Base-by-base conservation (phyloP, 139 green algal species). In the Desmodesmus armatus region DNA sequence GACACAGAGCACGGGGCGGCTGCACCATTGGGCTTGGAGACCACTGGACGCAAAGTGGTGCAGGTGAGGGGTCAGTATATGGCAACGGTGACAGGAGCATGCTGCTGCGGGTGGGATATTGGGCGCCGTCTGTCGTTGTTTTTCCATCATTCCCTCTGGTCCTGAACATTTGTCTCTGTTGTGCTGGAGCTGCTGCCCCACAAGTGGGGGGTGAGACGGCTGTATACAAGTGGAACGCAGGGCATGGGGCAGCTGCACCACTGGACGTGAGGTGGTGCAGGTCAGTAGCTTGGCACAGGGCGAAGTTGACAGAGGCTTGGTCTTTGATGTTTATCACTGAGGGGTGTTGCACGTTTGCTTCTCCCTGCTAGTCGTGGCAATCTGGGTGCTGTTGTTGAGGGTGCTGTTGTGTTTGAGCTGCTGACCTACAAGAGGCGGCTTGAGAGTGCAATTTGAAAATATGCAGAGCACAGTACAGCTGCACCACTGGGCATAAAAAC, bases 181-280 rank as follows among this genome's bases (percentile, higher is more conserved):
- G 90, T 97, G 76, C 66, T 97, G 33, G 95, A 98, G 89, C 81
- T 97, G 83, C 87, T 98, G 89, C 93, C 95, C 0, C 96, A 96
- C 91, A 97, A 97, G 78, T 98, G 94, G 93, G 89, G 87, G 53
- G 89, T 96, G 43, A 90, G 71, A 55, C 76, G 91, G 69, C 74
- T 97, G 31, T 97, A 97, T 82, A 40, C 79, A 72, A 97, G 96
- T 87, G 87, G 96, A 13, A 97, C 94, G 13, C 85, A 87, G 73
- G 87, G 62, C 40, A 76, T 91, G 2, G 93, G 93, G 4, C 82
- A 92, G 58, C 21, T 67, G 58, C 58, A 67, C 6, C 58, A 29
- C 58, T 67, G 58, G 23, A 9, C 7, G 23, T 67, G 58, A 62
- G 15, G 51, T 62, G n/a, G n/a, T n/a, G n/a, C n/a, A n/a, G n/a